Evolutionary conservation across 257 asterid genomes (phyloP).

Genomic region (Striga asiatica): DNA sequence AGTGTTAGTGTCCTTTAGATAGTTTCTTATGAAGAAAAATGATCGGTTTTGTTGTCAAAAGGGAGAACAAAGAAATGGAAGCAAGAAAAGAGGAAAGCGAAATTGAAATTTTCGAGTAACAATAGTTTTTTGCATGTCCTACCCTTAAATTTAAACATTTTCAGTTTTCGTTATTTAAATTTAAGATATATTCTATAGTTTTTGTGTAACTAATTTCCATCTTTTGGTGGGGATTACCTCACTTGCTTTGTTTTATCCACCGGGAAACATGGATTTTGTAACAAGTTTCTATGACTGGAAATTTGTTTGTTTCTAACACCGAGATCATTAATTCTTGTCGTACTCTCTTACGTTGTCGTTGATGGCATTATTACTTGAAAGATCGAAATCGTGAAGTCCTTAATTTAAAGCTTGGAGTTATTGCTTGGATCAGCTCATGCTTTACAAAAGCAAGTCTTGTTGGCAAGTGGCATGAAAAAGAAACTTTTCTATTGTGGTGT

Average conservation of each 20-base stretch:
- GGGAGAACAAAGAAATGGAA: no score
- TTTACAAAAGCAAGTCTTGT: constrained; percentile 28
- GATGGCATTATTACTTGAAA: neutral
- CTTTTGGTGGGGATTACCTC: neutral
- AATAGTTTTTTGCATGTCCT: neutral
- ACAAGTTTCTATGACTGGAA: neutral
- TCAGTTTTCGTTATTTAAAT: neutral
- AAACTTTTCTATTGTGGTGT: constrained; percentile 23
- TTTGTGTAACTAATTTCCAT: neutral
- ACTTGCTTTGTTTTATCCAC: neutral
- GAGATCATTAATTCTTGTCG: constrained; percentile 3
- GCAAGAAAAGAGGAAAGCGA: neutral
- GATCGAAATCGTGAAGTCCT: constrained; percentile 16
- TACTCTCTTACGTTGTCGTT: neutral
- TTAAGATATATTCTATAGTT: neutral
- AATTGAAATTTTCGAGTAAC: neutral
- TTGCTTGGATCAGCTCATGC: constrained; percentile 22
- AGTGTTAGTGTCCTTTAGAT: no score
- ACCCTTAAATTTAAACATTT: neutral
- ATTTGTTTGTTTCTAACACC: constrained; percentile 4
- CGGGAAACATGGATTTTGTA: constrained; percentile 9
- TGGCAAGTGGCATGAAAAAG: constrained; percentile 21
- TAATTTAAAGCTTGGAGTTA: constrained; percentile 6
- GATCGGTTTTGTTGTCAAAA: no score
- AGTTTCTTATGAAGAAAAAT: no score